Conservation (phyloP, 306 rosid genomes). For the Mimosa pudica region DNA sequence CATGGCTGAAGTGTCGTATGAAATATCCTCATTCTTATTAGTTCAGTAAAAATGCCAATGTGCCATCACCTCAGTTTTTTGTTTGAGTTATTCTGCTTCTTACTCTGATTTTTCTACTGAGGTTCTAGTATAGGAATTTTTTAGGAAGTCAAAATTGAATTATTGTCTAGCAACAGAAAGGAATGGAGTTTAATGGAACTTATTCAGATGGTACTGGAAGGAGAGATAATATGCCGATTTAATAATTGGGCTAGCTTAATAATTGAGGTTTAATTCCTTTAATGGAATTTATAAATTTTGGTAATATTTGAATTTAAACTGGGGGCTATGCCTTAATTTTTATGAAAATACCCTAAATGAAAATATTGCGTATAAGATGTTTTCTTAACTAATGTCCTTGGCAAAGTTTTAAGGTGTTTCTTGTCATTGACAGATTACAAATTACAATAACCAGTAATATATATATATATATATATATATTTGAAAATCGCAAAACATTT, state of each 20-base stretch:
- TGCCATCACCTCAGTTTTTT: not conserved
- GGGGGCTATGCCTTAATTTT: not conserved
- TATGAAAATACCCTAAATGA: not conserved
- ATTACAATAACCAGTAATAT: not conserved
- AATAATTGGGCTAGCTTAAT: not conserved
- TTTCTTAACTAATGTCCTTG: not conserved
- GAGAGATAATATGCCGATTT: not conserved
- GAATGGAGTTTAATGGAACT: not conserved
- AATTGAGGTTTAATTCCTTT: not conserved
- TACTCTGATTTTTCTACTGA: not conserved
- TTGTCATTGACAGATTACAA: not conserved
- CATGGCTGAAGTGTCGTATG: not conserved
- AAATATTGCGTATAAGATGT: not conserved
- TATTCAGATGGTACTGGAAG: not conserved
- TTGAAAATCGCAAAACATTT: slow-evolving; percentile 9
- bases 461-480: not conserved
- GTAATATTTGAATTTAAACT: not conserved
- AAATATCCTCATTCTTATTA: not conserved
- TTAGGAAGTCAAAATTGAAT: not conserved
- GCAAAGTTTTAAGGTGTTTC: slow-evolving; percentile 7
- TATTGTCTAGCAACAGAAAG: not conserved
- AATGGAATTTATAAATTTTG: not conserved
- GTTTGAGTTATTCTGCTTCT: not conserved
- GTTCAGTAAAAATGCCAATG: not conserved
- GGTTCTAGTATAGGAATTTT: not conserved